These are phyloP conservation scores for Sarcodon aspratus DNA, from an alignment of 768 basidiomycete species.

Conservation along the genomic window DNA sequence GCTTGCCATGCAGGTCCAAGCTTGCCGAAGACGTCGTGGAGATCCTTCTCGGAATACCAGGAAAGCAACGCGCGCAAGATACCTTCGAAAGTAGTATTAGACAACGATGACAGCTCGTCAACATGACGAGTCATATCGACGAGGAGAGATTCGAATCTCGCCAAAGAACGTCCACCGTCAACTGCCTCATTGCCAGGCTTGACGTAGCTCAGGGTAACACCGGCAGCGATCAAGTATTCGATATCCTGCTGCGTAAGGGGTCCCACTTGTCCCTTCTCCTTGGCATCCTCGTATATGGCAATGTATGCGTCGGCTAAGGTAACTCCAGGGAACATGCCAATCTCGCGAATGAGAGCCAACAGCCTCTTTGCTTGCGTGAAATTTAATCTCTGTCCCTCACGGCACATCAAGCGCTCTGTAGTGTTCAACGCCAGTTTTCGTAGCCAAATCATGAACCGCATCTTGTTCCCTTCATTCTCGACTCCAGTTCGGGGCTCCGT, in stretches of 20 bases:
- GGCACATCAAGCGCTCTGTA: too few species aligned
- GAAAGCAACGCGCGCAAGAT: background rate
- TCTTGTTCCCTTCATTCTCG: too few species aligned
- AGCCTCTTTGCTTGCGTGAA: too few species aligned
- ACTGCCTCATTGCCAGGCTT: background rate
- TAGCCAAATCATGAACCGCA: too few species aligned
- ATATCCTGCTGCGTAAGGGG: background rate
- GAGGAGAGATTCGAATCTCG: background rate
- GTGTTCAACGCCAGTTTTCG: too few species aligned
- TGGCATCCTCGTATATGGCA: background rate
- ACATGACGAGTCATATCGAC: background rate
- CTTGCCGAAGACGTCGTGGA: slow-evolving; percentile 15
- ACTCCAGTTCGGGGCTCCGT: too few species aligned
- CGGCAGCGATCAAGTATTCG: background rate
- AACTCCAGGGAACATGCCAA: too few species aligned
- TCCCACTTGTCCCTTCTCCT: background rate
- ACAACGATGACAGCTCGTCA: slow-evolving; percentile 13
- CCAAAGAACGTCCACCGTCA: background rate
- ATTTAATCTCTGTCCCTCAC: too few species aligned
- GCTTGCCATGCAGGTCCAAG: slow-evolving; percentile 22
- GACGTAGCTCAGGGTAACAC: background rate
- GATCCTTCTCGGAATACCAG: slow-evolving; percentile 9
- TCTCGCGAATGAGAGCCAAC: too few species aligned
- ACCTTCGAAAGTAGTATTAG: background rate
- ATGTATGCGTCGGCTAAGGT: background rate